phyloP scores from a whole-genome alignment of 2,329 filamentous ascomycete genomes.

The Aureobasidium vineae region DNA sequence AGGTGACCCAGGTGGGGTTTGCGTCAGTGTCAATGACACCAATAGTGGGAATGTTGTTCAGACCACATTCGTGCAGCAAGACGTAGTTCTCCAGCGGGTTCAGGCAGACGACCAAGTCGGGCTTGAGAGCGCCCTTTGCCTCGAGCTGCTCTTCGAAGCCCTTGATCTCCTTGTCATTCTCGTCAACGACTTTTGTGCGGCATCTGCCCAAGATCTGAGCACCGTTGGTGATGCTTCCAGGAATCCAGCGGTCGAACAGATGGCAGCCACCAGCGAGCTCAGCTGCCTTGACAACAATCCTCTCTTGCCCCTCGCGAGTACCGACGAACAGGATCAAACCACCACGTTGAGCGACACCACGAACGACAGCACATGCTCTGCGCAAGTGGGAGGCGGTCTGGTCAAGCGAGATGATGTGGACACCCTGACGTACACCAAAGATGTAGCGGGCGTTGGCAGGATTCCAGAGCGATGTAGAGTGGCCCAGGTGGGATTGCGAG shows the following conservation, averaged over 20 bases:
- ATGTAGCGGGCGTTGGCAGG: conserved; percentile 93
- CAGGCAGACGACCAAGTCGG: conserved; percentile 87
- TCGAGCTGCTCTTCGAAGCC: conserved; percentile 66
- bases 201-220: conserved; percentile 78
- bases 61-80: conserved; percentile 83
- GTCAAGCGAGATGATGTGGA: conserved; percentile 93
- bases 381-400: conserved; percentile 83
- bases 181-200: conserved; percentile 71
- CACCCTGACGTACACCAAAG: conserved; percentile 79
- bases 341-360: conserved; percentile 77
- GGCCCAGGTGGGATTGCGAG: conserved; percentile 83
- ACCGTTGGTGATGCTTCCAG: conserved; percentile 88
- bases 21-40: conserved; percentile 92
- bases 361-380: conserved; percentile 88
- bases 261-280: conserved; percentile 76
- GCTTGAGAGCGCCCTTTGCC: conserved; percentile 66
- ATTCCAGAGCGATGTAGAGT: conserved; percentile 90
- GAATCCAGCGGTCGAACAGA: conserved; percentile 89
- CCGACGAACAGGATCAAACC: conserved; percentile 90
- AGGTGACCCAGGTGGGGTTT: conserved; percentile 91
- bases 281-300: conserved; percentile 77
- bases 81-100: conserved; percentile 93
- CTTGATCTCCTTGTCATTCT: conserved; percentile 61
- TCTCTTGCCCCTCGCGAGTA: conserved; percentile 76
- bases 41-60: conserved; percentile 88